Base-by-base conservation (phyloP, 345 rosid genomes). In the Schrenkiella parvula region DNA sequence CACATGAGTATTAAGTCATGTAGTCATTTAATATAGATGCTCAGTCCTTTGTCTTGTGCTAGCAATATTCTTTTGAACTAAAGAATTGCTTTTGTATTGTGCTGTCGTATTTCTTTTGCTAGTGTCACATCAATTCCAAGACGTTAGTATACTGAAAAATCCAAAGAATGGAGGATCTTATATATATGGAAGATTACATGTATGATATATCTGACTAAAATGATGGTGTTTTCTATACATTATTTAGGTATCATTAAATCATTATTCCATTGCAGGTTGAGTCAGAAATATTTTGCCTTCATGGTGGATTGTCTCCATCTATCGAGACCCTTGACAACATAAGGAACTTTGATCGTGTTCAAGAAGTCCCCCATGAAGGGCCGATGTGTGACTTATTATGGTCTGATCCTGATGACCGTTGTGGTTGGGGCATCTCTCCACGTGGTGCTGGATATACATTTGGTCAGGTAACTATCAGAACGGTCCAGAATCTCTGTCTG, bases 351-450 rank as follows among this genome's bases (percentile, higher is more conserved):
- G 97, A 93, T 62, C 88, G 98, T 26, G 92, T 88, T 77, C 97
- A 89, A 83, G 97, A 93, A 82, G 97, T 93, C 73, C 98, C 98
- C 31, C 98, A 93, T 59, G 98, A 93, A 78, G 98, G 98, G 70
- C 97, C 98, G 25, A 90, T 93, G 97, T 93, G 98, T 72, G 98
- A 93, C 80, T 92, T 93, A n/a, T 78, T 93, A 72, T 93, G 98
- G 98, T 90, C 97, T 39, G 98, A 90, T 56, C 98, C 98, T 2
- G 98, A 93, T 72, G 98, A 93, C 75, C 85, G 97, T 2, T 90
- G 97, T 83, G 97, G 96, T 37, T 93, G 96, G 98, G 98, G 97
- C 25, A 89, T 93, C 80, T 90, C 97, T 65, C 98, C 98, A 1
- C 86, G 98, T 71, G 98, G 98, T 73, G 98, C 97, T 8, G 97